These are phyloP conservation scores for Sanghuangporus weigelae DNA, from an alignment of 1,284 basidiomycete genomes.

Conservation along the genomic window DNA sequence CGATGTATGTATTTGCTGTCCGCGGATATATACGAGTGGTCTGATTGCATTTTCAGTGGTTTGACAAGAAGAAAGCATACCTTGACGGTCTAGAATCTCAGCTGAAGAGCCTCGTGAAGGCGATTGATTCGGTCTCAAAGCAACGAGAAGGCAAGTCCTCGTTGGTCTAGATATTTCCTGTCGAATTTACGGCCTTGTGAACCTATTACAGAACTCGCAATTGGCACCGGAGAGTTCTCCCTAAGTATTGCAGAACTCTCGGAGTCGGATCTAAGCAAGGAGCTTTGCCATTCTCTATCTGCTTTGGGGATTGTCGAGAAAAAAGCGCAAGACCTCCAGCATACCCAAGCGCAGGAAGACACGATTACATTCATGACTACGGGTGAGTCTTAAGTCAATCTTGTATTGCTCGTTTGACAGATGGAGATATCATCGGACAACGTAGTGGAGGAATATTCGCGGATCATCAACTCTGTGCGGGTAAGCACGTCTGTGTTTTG, in stretches of 20 bases:
- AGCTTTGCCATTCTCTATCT: slow-evolving; percentile 62
- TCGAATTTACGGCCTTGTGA: not conserved
- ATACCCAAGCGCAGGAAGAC: slow-evolving; percentile 72
- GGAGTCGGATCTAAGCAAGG: slow-evolving; percentile 69
- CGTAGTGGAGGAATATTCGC: slow-evolving; percentile 84
- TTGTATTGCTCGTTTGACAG: not conserved
- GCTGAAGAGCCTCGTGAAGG: slow-evolving; percentile 79
- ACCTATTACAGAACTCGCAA: slow-evolving; percentile 52
- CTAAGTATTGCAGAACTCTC: slow-evolving; percentile 62
- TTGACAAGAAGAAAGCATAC: slow-evolving; percentile 82
- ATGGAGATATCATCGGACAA: not conserved
- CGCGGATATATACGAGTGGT: not conserved
- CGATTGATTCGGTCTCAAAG: slow-evolving; percentile 78
- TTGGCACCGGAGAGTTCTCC: slow-evolving; percentile 67
- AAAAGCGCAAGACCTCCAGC: slow-evolving; percentile 66
- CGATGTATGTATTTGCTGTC: slow-evolving; percentile 50
- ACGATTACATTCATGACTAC: slow-evolving; percentile 73
- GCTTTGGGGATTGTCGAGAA: slow-evolving; percentile 70
- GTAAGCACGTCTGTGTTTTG: slow-evolving; percentile 38
- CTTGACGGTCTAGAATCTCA: slow-evolving; percentile 90
- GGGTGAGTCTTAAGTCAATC: slow-evolving; percentile 34
- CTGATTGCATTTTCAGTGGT: slow-evolving; percentile 59
- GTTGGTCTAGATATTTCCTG: not conserved
- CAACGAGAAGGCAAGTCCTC: slow-evolving; percentile 59
- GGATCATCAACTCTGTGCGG: slow-evolving; percentile 86